A percentile compares a stretch with the other conserved stretches of the same genome.
phyloP scores from a whole-genome alignment of 2,329 filamentous ascomycete genomes.

The Lasiodiplodia theobromae region DNA sequence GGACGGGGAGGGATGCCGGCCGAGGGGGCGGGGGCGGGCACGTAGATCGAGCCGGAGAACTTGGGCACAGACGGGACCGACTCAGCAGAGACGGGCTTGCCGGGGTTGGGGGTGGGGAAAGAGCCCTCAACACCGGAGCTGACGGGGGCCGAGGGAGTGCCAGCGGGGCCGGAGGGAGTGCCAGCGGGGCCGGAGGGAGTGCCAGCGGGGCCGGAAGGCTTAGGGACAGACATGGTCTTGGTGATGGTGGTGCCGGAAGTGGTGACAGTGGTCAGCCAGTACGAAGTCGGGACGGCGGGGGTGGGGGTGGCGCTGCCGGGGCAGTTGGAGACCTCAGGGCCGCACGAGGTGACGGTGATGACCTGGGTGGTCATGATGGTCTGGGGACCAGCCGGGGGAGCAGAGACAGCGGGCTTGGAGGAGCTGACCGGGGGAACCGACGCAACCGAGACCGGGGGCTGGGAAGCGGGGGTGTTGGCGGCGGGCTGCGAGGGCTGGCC shows the following conservation, averaged over 20 bases:
- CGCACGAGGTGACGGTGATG: conserved; percentile 26
- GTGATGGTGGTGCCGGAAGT: not conserved
- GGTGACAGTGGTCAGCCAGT: not conserved
- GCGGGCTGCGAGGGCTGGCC: not conserved
- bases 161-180: not conserved
- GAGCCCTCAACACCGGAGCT: not conserved
- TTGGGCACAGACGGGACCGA: not conserved
- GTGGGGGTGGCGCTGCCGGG: conserved; percentile 32
- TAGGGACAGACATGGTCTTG: not conserved
- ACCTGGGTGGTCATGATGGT: conserved; percentile 26
- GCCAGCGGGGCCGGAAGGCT: not conserved
- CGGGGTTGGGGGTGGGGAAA: conserved; percentile 2
- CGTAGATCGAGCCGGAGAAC: conserved; percentile 1
- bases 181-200: not conserved
- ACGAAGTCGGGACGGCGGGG: not conserved
- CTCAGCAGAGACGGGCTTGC: conserved; percentile 14
- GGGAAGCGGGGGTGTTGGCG: not conserved
- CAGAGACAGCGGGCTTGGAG: not conserved
- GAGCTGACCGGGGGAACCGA: not conserved
- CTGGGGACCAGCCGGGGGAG: conserved; percentile 6
- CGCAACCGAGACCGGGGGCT: conserved; percentile 6
- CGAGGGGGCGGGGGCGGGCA: conserved; percentile 4
- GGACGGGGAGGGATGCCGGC: conserved; percentile 13
- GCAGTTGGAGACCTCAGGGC: conserved; percentile 32
- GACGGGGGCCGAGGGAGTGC: conserved; percentile 5